Percentiles rank a stretch among this genome's conserved stretches.
These are phyloP conservation scores for Cercospora nicotianae DNA, from an alignment of 2,329 filamentous ascomycete species.

Conservation along the genomic window DNA sequence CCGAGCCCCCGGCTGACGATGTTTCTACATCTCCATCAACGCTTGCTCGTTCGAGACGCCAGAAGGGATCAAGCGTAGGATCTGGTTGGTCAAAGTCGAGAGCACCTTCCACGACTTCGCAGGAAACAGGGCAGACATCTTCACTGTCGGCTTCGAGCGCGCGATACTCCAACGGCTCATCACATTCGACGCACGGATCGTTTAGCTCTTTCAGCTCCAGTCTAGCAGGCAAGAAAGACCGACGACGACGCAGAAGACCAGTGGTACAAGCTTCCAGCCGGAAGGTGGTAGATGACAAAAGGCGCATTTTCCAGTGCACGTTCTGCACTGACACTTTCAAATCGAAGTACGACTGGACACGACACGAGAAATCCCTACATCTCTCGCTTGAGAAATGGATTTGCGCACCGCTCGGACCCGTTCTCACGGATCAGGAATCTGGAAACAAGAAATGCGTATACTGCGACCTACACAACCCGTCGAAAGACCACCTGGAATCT, in stretches of 20 bases:
- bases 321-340: constrained; percentile 59
- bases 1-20: constrained; percentile 32
- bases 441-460: constrained; percentile 60
- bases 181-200: constrained; percentile 55
- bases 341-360: constrained; percentile 61
- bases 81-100: constrained; percentile 52
- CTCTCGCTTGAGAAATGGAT: constrained; percentile 65
- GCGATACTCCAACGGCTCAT: constrained; percentile 58
- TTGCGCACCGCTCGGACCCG: constrained; percentile 59
- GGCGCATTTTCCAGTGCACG: constrained; percentile 58
- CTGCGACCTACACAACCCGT: constrained; percentile 56
- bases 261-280: constrained; percentile 27
- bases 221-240: constrained; percentile 57
- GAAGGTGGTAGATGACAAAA: constrained; percentile 38
- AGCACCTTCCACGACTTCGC: constrained; percentile 54
- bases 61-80: constrained; percentile 53
- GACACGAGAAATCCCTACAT: constrained; percentile 67
- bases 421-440: constrained; percentile 58
- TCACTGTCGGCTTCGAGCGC: constrained; percentile 44
- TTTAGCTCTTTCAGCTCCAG: constrained; percentile 52
- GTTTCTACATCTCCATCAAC: constrained; percentile 36
- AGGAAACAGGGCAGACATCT: constrained; percentile 36
- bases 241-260: constrained; percentile 52
- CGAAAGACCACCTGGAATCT: constrained; percentile 56
- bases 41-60: constrained; percentile 32